Conservation (phyloP, 2,329 filamentous ascomycete species). For the Trichoderma sp. region DNA sequence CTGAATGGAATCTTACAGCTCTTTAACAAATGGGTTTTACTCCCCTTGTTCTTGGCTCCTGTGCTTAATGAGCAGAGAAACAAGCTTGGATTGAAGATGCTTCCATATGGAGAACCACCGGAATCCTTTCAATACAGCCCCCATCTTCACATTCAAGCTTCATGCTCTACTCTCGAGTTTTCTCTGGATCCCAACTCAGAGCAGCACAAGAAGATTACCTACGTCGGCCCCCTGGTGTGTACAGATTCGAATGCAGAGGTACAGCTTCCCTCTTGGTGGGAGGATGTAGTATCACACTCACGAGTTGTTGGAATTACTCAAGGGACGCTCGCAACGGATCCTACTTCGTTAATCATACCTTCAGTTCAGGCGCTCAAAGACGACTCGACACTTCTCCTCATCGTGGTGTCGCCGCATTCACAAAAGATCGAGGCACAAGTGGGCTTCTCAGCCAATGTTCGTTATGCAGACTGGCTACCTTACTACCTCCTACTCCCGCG, state of each 20-base stretch:
- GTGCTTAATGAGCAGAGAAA: slow-evolving; percentile 36
- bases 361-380: slow-evolving; percentile 36
- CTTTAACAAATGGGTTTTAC: slow-evolving; percentile 31
- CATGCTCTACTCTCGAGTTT: slow-evolving; percentile 38
- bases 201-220: slow-evolving; percentile 29
- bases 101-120: slow-evolving; percentile 34
- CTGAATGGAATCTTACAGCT: slow-evolving; percentile 34
- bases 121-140: slow-evolving; percentile 41
- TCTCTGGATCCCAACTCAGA: slow-evolving; percentile 29
- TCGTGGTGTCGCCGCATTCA: slow-evolving; percentile 37
- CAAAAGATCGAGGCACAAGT: slow-evolving; percentile 30
- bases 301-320: slow-evolving; percentile 41
- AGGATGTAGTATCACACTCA: slow-evolving; percentile 30
- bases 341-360: slow-evolving; percentile 40
- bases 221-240: slow-evolving; percentile 40
- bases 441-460: slow-evolving; percentile 31
- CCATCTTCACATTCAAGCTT: slow-evolving; percentile 42
- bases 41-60: slow-evolving; percentile 32
- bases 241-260: slow-evolving; percentile 16
- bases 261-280: slow-evolving; percentile 38
- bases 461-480: slow-evolving; percentile 39
- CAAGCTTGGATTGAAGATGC: slow-evolving; percentile 30
- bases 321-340: slow-evolving; percentile 41
- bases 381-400: slow-evolving; percentile 33
- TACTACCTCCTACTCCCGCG: slow-evolving; percentile 39